Percentiles rank a stretch among this genome's conserved stretches.
Evolutionary conservation across 352 stramenopile species (phyloP).

Genomic region (Phytopythium vexans): DNA sequence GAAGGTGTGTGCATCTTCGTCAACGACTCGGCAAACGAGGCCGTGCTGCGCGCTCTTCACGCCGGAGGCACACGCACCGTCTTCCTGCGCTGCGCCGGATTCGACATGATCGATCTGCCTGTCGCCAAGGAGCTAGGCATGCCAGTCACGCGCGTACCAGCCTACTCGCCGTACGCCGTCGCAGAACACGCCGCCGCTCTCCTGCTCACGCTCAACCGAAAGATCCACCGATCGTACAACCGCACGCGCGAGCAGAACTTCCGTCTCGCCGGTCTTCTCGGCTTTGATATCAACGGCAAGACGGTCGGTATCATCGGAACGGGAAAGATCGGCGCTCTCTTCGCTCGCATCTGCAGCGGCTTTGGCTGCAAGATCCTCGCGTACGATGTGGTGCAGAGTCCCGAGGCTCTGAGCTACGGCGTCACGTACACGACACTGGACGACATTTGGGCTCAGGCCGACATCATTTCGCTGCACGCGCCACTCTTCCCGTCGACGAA

Average conservation of each 20-base stretch:
- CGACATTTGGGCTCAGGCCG: constrained; percentile 56
- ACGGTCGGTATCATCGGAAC: constrained; percentile 61
- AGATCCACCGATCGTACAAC: constrained; percentile 53
- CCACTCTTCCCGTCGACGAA: constrained; percentile 79
- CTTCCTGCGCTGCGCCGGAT: constrained; percentile 67
- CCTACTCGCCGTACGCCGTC: constrained; percentile 72
- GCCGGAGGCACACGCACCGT: constrained; percentile 39
- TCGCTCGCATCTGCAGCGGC: constrained; percentile 37
- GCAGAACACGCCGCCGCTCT: constrained; percentile 75
- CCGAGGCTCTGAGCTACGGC: constrained; percentile 37
- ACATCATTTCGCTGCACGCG: constrained; percentile 89
- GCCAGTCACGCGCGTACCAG: constrained; percentile 51
- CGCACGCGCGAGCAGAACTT: constrained; percentile 64
- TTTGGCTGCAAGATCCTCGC: constrained; percentile 53
- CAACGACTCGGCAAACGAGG: constrained; percentile 74
- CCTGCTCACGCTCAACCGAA: constrained; percentile 70
- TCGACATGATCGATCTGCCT: constrained; percentile 61
- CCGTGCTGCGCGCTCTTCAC: constrained; percentile 48
- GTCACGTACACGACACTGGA: constrained; percentile 54
- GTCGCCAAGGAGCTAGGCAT: constrained; percentile 47
- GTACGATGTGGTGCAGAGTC: constrained; percentile 64
- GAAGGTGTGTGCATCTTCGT: constrained; percentile 83
- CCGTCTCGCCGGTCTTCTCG: constrained; percentile 40
- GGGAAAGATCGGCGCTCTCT: constrained; percentile 48
- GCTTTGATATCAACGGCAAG: constrained; percentile 73